Conservation (phyloP, 805 yeast species). For the Suhomyces pyralidae region DNA sequence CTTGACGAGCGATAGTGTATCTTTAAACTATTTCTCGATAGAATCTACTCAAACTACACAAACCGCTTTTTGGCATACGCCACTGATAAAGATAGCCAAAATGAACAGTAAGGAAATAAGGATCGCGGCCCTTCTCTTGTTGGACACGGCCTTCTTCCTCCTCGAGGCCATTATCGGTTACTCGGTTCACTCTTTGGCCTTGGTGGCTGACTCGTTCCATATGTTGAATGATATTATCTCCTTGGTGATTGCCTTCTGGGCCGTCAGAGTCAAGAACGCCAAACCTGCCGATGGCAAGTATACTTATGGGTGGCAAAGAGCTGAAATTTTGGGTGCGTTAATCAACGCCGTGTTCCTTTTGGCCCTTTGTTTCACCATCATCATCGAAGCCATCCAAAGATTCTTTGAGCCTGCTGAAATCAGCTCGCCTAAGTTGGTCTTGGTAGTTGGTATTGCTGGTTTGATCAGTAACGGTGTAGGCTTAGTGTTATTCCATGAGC, state of each 20-base stretch:
- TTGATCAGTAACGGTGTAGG: constrained; percentile 81
- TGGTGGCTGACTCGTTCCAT: constrained; percentile 95
- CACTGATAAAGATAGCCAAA: background rate
- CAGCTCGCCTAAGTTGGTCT: constrained; percentile 75
- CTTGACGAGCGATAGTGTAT: background rate
- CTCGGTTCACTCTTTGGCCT: constrained; percentile 88
- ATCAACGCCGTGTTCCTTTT: constrained; percentile 89
- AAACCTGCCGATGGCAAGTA: constrained; percentile 81
- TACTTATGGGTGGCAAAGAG: constrained; percentile 98
- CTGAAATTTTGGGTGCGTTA: constrained; percentile 93
- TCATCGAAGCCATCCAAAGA: constrained; percentile 90
- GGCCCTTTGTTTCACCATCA: constrained; percentile 88
- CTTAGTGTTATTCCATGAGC: constrained; percentile 81
- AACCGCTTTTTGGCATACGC: too few species aligned
- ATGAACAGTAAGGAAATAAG: constrained; percentile 62
- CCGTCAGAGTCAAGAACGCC: constrained; percentile 83
- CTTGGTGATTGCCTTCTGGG: constrained; percentile 89
- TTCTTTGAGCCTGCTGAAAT: constrained; percentile 77
- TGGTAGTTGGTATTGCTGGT: constrained; percentile 82
- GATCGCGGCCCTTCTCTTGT: constrained; percentile 63
- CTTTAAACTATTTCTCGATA: background rate
- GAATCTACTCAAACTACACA: background rate
- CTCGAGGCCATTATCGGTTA: constrained; percentile 84
- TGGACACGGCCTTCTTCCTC: constrained; percentile 82
- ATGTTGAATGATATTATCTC: constrained; percentile 95